These are phyloP conservation scores for Ascochyta clinopodiicola DNA, from an alignment of 2,329 filamentous ascomycete genomes.

Conservation along the genomic window DNA sequence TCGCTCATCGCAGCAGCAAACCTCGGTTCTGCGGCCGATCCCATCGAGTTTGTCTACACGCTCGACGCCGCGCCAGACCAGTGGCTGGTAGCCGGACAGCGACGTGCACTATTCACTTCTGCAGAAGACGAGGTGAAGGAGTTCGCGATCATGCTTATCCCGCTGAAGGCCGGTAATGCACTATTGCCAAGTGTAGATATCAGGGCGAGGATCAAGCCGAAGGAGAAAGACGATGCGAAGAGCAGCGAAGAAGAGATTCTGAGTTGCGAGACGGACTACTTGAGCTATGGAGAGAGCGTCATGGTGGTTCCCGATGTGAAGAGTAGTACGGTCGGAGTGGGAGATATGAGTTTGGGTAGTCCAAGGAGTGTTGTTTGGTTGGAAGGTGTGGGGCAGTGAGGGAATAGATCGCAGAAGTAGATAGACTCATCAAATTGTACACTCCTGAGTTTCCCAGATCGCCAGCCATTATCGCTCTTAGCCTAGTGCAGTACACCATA, in stretches of 20 bases:
- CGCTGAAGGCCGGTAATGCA: conserved; percentile 78
- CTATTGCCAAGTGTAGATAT: conserved; percentile 82
- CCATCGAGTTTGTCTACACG: conserved; percentile 83
- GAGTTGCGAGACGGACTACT: conserved; percentile 79
- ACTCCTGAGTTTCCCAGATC: too few species aligned
- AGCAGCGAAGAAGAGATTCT: conserved; percentile 36
- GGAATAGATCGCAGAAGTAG: too few species aligned
- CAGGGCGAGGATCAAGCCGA: conserved; percentile 60
- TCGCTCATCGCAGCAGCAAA: conserved; percentile 36
- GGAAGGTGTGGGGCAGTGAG: conserved; percentile 25
- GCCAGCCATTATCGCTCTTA: too few species aligned
- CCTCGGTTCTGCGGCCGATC: conserved; percentile 44
- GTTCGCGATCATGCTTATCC: conserved; percentile 78
- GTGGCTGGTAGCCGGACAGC: conserved; percentile 85
- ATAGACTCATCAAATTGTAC: too few species aligned
- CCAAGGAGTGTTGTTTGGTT: conserved; percentile 39
- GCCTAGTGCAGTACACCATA: too few species aligned
- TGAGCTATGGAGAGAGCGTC: conserved; percentile 78
- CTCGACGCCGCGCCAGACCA: conserved; percentile 74
- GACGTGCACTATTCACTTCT: conserved; percentile 76
- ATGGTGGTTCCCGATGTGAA: conserved; percentile 74
- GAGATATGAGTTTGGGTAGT: conserved; percentile 33
- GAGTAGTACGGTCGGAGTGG: conserved; percentile 63
- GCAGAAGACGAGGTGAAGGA: conserved; percentile 54
- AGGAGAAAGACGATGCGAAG: conserved; percentile 32